These are phyloP conservation scores for Acanthamoeba lenticulata DNA, from an alignment of 208 protist species.

Conservation along the genomic window DNA sequence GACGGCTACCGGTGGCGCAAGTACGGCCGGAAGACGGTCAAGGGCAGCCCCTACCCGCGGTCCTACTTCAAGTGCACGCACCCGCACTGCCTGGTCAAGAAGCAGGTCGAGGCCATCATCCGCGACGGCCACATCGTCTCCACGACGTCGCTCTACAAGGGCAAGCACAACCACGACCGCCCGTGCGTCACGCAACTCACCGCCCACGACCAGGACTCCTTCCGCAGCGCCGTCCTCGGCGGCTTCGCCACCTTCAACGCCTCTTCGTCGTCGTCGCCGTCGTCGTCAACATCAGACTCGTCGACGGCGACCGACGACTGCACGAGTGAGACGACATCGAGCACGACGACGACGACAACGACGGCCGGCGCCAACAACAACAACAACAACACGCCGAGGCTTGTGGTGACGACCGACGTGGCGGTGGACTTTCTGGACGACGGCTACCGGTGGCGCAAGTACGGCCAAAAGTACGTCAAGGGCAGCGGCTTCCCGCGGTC, in stretches of 20 bases:
- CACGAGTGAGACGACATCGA: too few relatives aligned
- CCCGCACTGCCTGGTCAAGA: constrained; percentile 47
- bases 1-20: constrained; percentile 70
- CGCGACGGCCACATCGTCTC: not conserved
- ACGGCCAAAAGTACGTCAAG: constrained; percentile 69
- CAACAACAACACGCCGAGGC: not conserved
- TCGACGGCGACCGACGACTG: too few relatives aligned
- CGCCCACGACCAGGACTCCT: constrained; percentile 43
- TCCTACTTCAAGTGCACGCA: constrained; percentile 68
- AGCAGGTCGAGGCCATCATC: constrained; percentile 56
- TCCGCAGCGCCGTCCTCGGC: not conserved
- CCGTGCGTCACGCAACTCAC: constrained; percentile 48
- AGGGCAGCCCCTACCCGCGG: constrained; percentile 51
- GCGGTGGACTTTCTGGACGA: not conserved
- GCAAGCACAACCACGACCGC: constrained; percentile 30
- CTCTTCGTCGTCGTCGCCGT: too few relatives aligned
- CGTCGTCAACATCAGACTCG: too few relatives aligned
- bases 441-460: constrained; percentile 70
- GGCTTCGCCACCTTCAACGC: not conserved
- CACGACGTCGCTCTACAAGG: constrained; percentile 34
- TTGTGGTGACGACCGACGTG: not conserved
- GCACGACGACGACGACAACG: too few relatives aligned
- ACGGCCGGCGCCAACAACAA: not conserved
- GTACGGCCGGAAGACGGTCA: constrained; percentile 64
- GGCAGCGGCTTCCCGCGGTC: constrained; percentile 23